phyloP scores from a whole-genome alignment of 2,329 filamentous ascomycete species.

The Domatiomyces catenatus region DNA sequence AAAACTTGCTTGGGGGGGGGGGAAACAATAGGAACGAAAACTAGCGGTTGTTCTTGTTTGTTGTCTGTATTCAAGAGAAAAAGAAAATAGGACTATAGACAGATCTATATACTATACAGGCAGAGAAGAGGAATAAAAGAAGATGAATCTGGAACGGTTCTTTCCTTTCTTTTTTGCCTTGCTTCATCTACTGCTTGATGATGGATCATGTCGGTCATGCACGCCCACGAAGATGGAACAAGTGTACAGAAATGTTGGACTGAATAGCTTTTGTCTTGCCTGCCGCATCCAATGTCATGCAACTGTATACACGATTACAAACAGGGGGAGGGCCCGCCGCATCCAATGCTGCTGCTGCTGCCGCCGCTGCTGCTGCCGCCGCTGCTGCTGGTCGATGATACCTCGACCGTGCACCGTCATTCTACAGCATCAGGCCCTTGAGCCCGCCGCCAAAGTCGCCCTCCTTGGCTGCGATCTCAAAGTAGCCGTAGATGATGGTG shows the following conservation, averaged over 20 bases:
- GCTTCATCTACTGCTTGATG: background rate
- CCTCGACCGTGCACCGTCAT: background rate
- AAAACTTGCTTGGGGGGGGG: too few relatives aligned
- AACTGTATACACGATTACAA: background rate
- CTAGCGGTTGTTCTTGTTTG: too few relatives aligned
- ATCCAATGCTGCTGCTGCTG: too few relatives aligned
- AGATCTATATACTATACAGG: background rate
- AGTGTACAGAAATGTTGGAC: background rate
- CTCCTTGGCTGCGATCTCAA: slow-evolving; percentile 97
- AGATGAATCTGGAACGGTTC: too few relatives aligned
- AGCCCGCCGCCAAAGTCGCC: slow-evolving; percentile 69
- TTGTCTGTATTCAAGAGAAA: too few relatives aligned
- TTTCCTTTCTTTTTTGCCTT: too few relatives aligned
- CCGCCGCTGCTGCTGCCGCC: background rate
- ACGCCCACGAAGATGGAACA: background rate
- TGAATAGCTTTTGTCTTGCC: background rate
- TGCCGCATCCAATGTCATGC: background rate
- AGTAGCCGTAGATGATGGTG: slow-evolving; percentile 99
- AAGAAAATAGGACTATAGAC: background rate
- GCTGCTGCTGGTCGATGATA: too few relatives aligned
- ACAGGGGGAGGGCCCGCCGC: background rate
- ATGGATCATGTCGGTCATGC: too few relatives aligned
- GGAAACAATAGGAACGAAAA: too few relatives aligned
- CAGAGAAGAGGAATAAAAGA: background rate
- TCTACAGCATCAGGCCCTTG: slow-evolving; percentile 44